Base-by-base conservation (phyloP, 2,329 filamentous ascomycete genomes). In the Claviceps humidiphila region DNA sequence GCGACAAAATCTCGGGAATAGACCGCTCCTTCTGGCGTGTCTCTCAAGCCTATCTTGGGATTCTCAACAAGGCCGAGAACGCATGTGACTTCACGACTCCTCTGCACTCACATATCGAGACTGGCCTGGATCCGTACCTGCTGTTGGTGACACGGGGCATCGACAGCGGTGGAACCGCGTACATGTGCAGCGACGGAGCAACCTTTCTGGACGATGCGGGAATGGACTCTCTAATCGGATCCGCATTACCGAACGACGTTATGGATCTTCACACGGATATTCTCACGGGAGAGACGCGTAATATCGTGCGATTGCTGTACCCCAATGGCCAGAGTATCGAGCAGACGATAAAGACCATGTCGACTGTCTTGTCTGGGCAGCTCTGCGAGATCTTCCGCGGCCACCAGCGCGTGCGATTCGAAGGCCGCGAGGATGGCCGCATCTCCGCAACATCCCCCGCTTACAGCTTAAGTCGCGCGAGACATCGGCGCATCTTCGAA, bases 191-290 rank as follows among this genome's bases (percentile, higher is more conserved):
- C 16, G 54, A 56, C 40, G 54, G 54, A 3, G 54, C 54, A 5
- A 43, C 50, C 7, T 55, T 20, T n/a, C 39, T 54, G 14, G 54
- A 55, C 50, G 34, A 55, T 5, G n/a, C 40, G 0, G 52, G 54
- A 2, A 52, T 55, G 24, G 54, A 54, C 38, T 53, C 54, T 24
- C 54, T 55, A 30, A 34, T 55, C 24, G 54, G 51, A 11, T 55
- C 52, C 5, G 52, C 45, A 9, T 9, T 55, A 2, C 26, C 52
- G 6, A 55, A 54, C 47, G 54, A 55, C 26, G 52, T 55, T n/a
- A 52, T 55, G 54, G 54, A 55, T 22, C 49, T 54, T 4, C 52
- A 55, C n/a, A 54, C 42, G 20, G 54, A 55, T 37, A 54, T 55
- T 4, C 13, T 39, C 14, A 55, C 54, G 1, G 50, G 50, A 6